Evolutionary conservation across 306 rosid species (phyloP), one percentile per base, ranked within the genome.

Genomic region (Vachellia collinsii): DNA sequence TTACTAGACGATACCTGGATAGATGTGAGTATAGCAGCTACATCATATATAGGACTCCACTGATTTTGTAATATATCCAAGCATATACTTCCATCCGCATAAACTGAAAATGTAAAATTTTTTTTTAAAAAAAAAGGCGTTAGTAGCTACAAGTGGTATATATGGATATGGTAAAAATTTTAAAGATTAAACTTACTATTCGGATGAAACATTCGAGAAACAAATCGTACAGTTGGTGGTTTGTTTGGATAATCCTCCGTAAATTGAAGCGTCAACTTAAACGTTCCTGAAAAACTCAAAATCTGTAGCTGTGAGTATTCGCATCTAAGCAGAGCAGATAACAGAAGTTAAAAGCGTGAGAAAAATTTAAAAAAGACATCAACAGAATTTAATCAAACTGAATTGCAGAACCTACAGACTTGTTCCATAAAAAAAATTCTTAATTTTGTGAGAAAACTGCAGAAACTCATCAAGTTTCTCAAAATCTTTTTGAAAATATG

Each of bases 161-260:
- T 58, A 77, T 41, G 61, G 17, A 81, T 17, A 76, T 44, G 20
- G 64, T 25, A 51, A 72, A 71, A 34, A 38, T 14, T 50, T 39
- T 70, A 74, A 67, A 25, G 41, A 53, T 53, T 54, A 75, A 78
- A 85, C 97, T 93, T 93, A 93, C 97, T 93, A 75, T 93, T 93
- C 56, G 97, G 97, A 72, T 93, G 97, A 79, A 93, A 91, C 97
- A 93, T 93, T 76, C 97, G 86, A 81, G 97, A 93, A 54, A 93
- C 97, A 87, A 93, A 93, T 70, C 97, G 91, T 50, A 93, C 97
- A 23, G 91, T 93, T 13, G 97, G 97, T 59, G 97, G 97, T 80
- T 93, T 93, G 90, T 93, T 93, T 58, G 97, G 97, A 85, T 93
- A 93, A 85, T 93, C 97, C 86, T 93, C 97, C 3, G 90, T 54